phyloP scores from a whole-genome alignment of 1,284 basidiomycete genomes.

The Austroboletus niveus region DNA sequence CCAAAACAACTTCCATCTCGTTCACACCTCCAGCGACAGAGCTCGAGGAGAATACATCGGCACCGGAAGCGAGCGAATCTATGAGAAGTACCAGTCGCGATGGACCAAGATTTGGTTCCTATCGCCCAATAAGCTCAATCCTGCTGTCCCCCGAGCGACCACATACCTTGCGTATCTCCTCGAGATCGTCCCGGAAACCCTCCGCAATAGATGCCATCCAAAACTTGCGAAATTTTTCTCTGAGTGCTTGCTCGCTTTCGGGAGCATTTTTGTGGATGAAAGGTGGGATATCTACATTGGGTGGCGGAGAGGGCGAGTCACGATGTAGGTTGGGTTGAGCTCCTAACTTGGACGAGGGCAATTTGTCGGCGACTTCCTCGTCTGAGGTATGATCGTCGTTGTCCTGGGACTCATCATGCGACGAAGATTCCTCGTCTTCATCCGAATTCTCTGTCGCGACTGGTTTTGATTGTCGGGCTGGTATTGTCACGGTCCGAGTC shows the following conservation, averaged over 20 bases:
- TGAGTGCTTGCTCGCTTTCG: constrained; percentile 51
- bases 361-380: constrained; percentile 11
- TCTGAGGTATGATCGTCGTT: constrained; percentile 11
- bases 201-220: constrained; percentile 81
- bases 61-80: constrained; percentile 74
- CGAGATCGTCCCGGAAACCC: constrained; percentile 74
- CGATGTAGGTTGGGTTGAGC: constrained; percentile 14
- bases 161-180: constrained; percentile 66
- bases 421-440: constrained; percentile 26
- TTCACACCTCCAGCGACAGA: constrained; percentile 34
- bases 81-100: constrained; percentile 68
- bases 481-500: constrained; percentile 4
- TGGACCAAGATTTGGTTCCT: constrained; percentile 71
- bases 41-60: constrained; percentile 61
- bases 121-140: neutral
- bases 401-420: constrained; percentile 17
- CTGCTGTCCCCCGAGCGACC: neutral
- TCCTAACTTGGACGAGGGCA: constrained; percentile 7
- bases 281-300: constrained; percentile 41
- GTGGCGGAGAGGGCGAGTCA: constrained; percentile 49
- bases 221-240: constrained; percentile 68
- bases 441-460: neutral
- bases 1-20: constrained; percentile 53
- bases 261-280: constrained; percentile 44
- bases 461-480: constrained; percentile 3